Percentiles rank a stretch among this genome's conserved stretches.
Evolutionary conservation across 306 rosid species (phyloP).

Genomic region (Corylus heterophylla): DNA sequence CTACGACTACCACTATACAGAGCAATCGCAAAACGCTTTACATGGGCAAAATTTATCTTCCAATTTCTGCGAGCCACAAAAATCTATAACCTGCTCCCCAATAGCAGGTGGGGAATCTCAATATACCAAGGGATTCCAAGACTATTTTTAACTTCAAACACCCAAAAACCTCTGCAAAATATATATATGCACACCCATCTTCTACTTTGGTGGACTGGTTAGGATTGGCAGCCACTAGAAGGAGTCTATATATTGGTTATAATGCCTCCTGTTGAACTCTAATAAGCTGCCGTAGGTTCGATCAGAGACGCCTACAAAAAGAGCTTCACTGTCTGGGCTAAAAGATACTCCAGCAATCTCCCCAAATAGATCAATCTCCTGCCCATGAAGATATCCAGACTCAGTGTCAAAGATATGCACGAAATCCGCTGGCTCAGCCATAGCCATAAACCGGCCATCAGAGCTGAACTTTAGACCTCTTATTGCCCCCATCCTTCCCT

Average conservation of each 20-base stretch:
- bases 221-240: constrained; percentile 35
- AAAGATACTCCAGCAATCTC: constrained; percentile 89
- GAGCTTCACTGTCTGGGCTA: constrained; percentile 82
- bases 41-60: constrained; percentile 3
- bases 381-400: constrained; percentile 53
- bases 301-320: constrained; percentile 82
- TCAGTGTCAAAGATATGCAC: constrained; percentile 66
- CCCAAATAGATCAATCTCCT: constrained; percentile 89
- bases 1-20: constrained; percentile 14
- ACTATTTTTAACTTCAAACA: not conserved
- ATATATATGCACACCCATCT: not conserved
- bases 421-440: constrained; percentile 96
- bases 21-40: constrained; percentile 13
- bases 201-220: constrained; percentile 5
- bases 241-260: constrained; percentile 42
- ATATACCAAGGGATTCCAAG: not conserved
- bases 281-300: constrained; percentile 82
- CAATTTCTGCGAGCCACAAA: not conserved
- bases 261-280: constrained; percentile 63
- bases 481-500: constrained; percentile 94
- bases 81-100: not conserved
- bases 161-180: not conserved
- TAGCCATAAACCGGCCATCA: constrained; percentile 77
- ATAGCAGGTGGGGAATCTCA: not conserved
- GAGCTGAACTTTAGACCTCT: constrained; percentile 71